These are phyloP conservation scores for Metschnikowia kofuensis DNA, from an alignment of 805 yeast species.

Conservation along the genomic window DNA sequence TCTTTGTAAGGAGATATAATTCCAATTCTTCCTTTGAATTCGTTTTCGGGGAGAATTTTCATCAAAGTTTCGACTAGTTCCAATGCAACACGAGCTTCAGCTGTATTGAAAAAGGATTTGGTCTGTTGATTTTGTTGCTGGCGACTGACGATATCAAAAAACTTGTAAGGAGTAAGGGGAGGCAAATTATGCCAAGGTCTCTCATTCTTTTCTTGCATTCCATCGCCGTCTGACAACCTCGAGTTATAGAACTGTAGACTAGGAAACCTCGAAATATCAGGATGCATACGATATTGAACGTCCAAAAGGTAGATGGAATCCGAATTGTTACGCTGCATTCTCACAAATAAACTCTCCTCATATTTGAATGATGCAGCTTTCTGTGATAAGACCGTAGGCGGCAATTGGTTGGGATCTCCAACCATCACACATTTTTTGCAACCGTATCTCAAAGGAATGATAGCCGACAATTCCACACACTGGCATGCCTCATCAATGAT, in stretches of 20 bases:
- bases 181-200: conserved; percentile 71
- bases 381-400: conserved; percentile 92
- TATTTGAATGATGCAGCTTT: conserved; percentile 77
- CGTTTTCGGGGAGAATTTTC: conserved; percentile 42
- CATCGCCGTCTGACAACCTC: conserved; percentile 70
- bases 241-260: conserved; percentile 77
- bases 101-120: conserved; percentile 64
- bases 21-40: conserved; percentile 76
- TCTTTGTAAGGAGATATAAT: conserved; percentile 93
- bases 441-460: conserved; percentile 91
- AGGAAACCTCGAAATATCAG: conserved; percentile 84
- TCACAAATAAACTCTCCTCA: conserved; percentile 89
- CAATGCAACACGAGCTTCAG: conserved; percentile 72
- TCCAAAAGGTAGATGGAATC: conserved; percentile 69
- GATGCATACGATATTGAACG: conserved; percentile 98
- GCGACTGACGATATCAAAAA: conserved; percentile 61
- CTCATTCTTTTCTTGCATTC: conserved; percentile 55
- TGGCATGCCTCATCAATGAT: conserved; percentile 97
- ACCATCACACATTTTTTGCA: conserved; percentile 91
- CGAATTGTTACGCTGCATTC: conserved; percentile 74
- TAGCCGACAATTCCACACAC: conserved; percentile 87
- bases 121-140: conserved; percentile 66
- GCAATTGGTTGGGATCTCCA: conserved; percentile 97
- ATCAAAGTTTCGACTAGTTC: conserved; percentile 59
- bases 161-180: conserved; percentile 70